Evolutionary conservation across 164 flowering plant species (phyloP).

Genomic region (Dillenia turbinata): DNA sequence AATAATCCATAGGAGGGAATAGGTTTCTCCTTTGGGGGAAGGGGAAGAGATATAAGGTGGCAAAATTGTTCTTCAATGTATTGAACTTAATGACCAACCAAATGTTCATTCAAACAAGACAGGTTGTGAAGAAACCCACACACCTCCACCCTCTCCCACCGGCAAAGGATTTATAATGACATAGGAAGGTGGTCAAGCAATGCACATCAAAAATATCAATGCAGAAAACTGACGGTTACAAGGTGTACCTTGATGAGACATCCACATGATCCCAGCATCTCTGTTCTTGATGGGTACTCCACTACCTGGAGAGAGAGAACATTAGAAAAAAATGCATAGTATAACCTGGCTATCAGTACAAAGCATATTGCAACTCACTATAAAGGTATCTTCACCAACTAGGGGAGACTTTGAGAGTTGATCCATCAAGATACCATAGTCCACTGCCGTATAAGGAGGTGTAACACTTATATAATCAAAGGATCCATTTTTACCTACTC

Average conservation of each 20-base stretch:
- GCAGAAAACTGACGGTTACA: neutral
- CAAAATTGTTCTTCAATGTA: too few species aligned
- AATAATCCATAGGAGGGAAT: too few species aligned
- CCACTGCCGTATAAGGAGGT: conserved; percentile 82
- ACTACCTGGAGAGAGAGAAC: conserved; percentile 46
- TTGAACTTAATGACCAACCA: too few species aligned
- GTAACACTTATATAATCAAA: conserved; percentile 94
- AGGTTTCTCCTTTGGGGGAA: too few species aligned
- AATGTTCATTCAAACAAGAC: too few species aligned
- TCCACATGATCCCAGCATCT: conserved; percentile 74
- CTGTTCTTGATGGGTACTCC: conserved; percentile 74
- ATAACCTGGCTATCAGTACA: neutral
- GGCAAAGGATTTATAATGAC: too few species aligned
- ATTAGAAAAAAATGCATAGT: neutral
- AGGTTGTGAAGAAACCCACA: too few species aligned
- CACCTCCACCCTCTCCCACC: too few species aligned
- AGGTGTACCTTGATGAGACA: conserved; percentile 62
- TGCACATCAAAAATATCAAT: too few species aligned
- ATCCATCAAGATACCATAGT: conserved; percentile 67
- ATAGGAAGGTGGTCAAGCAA: too few species aligned
- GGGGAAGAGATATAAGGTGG: too few species aligned
- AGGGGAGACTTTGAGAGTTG: conserved; percentile 64
- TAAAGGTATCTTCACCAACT: conserved; percentile 72
- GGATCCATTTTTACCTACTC: conserved; percentile 37
- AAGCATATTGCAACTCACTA: conserved; percentile 42